Percentiles rank a stretch among this genome's conserved stretches.
phyloP scores from a whole-genome alignment of 495 filamentous ascomycete species.

The Pyrenopolyporus hunteri region DNA sequence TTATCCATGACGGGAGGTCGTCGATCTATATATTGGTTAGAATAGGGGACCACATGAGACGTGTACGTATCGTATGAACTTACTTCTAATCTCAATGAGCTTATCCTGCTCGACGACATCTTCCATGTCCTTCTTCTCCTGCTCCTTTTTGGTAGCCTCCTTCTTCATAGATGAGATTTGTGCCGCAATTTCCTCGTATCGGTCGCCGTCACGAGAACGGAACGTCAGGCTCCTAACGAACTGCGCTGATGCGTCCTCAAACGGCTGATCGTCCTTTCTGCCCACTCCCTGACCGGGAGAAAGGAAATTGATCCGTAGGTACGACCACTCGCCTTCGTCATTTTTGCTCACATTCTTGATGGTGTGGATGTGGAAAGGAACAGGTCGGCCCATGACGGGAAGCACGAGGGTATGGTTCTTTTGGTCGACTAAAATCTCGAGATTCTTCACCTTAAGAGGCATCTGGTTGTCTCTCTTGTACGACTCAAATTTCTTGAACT shows the following conservation, averaged over 20 bases:
- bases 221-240: conserved; percentile 96
- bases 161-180: conserved; percentile 95
- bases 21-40: conserved; percentile 66
- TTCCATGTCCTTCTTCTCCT: conserved; percentile 99
- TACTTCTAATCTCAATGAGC: conserved; percentile 87
- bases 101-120: conserved; percentile 99
- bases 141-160: conserved; percentile 83
- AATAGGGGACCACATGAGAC: background rate
- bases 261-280: conserved; percentile 96
- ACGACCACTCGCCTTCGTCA: conserved; percentile 92
- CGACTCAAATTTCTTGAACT: conserved; percentile 97
- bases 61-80: conserved; percentile 37
- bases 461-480: conserved; percentile 99
- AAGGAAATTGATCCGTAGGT: conserved; percentile 94
- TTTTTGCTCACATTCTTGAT: conserved; percentile 98
- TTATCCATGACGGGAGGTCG: conserved; percentile 86
- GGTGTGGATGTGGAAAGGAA: conserved; percentile 98
- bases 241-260: conserved; percentile 93
- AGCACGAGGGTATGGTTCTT: conserved; percentile 90
- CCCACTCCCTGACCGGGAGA: conserved; percentile 98
- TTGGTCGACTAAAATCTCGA: conserved; percentile 85
- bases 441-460: conserved; percentile 77
- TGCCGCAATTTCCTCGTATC: conserved; percentile 85
- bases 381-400: conserved; percentile 95
- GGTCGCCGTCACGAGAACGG: conserved; percentile 82